A percentile compares a stretch with the other conserved stretches of the same genome.
These are phyloP conservation scores for Lomentospora prolificans DNA, from an alignment of 2,329 filamentous ascomycete species.

Conservation along the genomic window DNA sequence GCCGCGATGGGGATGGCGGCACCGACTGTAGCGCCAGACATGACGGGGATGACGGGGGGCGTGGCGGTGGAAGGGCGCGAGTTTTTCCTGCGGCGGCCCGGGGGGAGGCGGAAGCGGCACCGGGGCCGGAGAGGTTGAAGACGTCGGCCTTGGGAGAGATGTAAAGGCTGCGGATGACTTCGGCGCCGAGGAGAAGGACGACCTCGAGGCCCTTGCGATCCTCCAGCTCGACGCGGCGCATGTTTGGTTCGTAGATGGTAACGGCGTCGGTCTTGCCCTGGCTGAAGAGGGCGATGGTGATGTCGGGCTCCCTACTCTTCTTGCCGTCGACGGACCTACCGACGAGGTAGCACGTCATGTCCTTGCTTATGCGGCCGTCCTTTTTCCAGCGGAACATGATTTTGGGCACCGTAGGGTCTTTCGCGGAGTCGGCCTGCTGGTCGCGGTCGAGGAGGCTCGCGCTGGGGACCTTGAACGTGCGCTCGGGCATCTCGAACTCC, in stretches of 20 bases:
- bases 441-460: conserved; percentile 68
- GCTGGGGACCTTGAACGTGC: conserved; percentile 73
- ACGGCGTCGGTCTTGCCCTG: conserved; percentile 50
- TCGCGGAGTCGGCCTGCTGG: conserved; percentile 24
- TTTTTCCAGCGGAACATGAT: conserved; percentile 82
- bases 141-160: conserved; percentile 57
- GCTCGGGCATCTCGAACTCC: conserved; percentile 87
- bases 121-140: conserved; percentile 57
- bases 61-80: conserved; percentile 27
- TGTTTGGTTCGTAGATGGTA: conserved; percentile 88
- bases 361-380: conserved; percentile 75
- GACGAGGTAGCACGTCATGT: conserved; percentile 79
- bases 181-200: conserved; percentile 55
- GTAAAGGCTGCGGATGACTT: conserved; percentile 57
- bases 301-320: conserved; percentile 87
- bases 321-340: conserved; percentile 67
- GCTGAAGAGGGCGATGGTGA: conserved; percentile 83
- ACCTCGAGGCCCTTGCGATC: conserved; percentile 90
- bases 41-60: conserved; percentile 18
- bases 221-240: conserved; percentile 83
- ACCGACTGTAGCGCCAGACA: conserved; percentile 24
- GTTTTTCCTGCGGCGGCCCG: conserved; percentile 14
- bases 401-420: conserved; percentile 53
- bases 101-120: background rate
- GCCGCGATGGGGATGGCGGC: conserved; percentile 17